Conservation (phyloP, 192 early-diverging fungal genomes). For the Funneliformis mosseae region DNA sequence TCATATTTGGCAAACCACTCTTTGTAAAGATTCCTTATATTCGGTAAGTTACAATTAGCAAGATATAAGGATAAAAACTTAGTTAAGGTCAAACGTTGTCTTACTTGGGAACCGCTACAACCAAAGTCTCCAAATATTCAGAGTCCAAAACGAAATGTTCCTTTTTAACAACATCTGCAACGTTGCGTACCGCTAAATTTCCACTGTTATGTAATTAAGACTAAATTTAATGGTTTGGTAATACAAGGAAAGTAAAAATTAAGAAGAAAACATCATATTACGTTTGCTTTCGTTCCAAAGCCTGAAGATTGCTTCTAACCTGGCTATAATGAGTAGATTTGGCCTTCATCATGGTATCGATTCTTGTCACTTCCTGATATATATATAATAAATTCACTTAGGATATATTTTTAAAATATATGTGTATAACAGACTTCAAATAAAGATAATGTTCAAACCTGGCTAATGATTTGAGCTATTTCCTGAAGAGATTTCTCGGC, state of each 20-base stretch:
- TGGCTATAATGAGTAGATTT: conserved; percentile 88
- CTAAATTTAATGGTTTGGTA: neutral
- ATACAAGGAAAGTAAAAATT: neutral
- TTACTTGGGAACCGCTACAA: conserved; percentile 95
- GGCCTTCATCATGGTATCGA: conserved; percentile 88
- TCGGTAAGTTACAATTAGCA: neutral
- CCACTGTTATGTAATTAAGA: conserved; percentile 54
- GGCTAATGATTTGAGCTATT: conserved; percentile 74
- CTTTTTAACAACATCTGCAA: conserved; percentile 89
- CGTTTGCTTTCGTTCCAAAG: conserved; percentile 83
- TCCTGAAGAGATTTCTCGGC: conserved; percentile 91
- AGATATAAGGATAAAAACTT: neutral
- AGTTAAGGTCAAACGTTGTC: neutral
- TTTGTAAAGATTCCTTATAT: conserved; percentile 59
- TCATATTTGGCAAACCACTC: conserved; percentile 92
- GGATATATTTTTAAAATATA: neutral
- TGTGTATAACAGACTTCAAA: conserved; percentile 1
- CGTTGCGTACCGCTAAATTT: conserved; percentile 86
- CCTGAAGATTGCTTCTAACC: conserved; percentile 78
- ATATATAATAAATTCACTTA: neutral
- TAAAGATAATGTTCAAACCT: conserved; percentile 50
- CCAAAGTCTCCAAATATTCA: conserved; percentile 88
- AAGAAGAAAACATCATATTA: conserved; percentile 40
- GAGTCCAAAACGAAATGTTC: conserved; percentile 91
- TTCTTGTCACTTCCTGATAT: conserved; percentile 77